phyloP scores from a whole-genome alignment of 2,329 filamentous ascomycete species.

The Fusarium sp. region DNA sequence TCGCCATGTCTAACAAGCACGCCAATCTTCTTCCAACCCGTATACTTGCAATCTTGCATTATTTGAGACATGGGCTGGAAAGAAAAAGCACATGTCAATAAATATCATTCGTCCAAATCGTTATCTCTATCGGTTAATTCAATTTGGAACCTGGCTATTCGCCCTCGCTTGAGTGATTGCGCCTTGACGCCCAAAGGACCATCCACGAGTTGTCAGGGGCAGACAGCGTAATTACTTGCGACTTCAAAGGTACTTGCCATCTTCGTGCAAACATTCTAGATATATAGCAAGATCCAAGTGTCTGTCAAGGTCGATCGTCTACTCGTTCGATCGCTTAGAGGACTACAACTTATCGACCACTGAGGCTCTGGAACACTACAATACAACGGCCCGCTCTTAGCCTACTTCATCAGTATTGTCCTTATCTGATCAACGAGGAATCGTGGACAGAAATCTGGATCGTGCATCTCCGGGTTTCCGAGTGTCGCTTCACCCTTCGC shows the following conservation, averaged over 20 bases:
- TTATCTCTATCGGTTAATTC: conserved; percentile 26
- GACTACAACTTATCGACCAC: conserved; percentile 20
- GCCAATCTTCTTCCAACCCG: neutral
- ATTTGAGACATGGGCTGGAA: conserved; percentile 22
- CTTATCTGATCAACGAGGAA: conserved; percentile 43
- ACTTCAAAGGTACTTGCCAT: neutral
- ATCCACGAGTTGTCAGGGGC: conserved; percentile 6
- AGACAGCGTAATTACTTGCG: neutral
- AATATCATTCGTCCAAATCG: conserved; percentile 8
- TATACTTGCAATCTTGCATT: conserved; percentile 20
- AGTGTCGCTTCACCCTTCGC: conserved; percentile 25
- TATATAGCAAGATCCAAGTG: neutral
- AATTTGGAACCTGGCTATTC: conserved; percentile 2
- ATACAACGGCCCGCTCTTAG: conserved; percentile 29
- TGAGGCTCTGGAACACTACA: conserved; percentile 26
- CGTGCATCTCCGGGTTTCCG: conserved; percentile 44
- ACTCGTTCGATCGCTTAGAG: neutral
- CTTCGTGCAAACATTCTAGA: neutral
- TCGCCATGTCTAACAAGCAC: conserved; percentile 27
- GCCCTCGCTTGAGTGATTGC: conserved; percentile 23
- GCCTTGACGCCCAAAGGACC: neutral
- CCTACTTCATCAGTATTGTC: conserved; percentile 24
- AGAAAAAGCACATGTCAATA: conserved; percentile 15
- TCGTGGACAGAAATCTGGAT: conserved; percentile 18
- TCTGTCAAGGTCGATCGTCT: neutral